Conservation (phyloP, 2,329 filamentous ascomycete genomes). For the Botrytis sinoallii region DNA sequence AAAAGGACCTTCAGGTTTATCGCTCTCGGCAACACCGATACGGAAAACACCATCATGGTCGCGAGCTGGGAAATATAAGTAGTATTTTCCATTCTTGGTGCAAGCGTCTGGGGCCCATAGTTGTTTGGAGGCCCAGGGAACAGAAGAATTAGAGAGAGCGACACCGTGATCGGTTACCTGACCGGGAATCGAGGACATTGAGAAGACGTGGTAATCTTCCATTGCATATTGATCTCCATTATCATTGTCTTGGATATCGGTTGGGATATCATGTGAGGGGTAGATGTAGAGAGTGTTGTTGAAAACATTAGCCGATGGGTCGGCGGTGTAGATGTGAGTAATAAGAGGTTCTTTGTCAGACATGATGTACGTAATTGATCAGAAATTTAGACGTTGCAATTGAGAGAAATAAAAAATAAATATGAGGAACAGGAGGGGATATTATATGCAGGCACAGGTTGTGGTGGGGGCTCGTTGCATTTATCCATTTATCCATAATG, state of each 20-base stretch:
- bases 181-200: constrained; percentile 48
- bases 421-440: background rate
- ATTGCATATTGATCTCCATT: constrained; percentile 86
- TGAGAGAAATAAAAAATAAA: background rate
- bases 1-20: constrained; percentile 68
- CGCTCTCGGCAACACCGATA: constrained; percentile 67
- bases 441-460: background rate
- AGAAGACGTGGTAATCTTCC: constrained; percentile 78
- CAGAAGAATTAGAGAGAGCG: constrained; percentile 60
- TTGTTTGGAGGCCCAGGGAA: constrained; percentile 77
- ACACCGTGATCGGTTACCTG: constrained; percentile 69
- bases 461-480: background rate
- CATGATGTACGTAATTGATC: background rate
- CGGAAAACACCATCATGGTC: constrained; percentile 69
- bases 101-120: constrained; percentile 80
- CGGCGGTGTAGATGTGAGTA: constrained; percentile 73
- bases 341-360: constrained; percentile 53
- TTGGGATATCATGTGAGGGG: constrained; percentile 76
- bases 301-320: constrained; percentile 79
- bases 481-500: constrained; percentile 17
- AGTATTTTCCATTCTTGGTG: constrained; percentile 65
- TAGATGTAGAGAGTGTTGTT: constrained; percentile 74
- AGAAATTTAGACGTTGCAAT: background rate
- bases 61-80: constrained; percentile 73
- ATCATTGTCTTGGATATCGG: constrained; percentile 72